Evolutionary conservation across 352 stramenopile genomes (phyloP).

Genomic region (Saprolegnia parasitica): DNA sequence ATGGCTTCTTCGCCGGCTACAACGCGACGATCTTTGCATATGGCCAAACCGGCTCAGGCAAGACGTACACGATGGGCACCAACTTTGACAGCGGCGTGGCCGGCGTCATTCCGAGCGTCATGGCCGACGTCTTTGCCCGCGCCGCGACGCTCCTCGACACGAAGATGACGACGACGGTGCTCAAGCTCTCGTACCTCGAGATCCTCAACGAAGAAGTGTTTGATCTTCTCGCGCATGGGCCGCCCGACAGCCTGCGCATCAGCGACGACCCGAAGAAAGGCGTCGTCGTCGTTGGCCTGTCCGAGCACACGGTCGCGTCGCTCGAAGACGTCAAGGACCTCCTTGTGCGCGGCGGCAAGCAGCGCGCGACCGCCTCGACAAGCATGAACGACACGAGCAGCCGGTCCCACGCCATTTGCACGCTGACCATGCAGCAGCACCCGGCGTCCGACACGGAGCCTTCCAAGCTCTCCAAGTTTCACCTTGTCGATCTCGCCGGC

Average conservation of each 20-base stretch:
- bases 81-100: conserved; percentile 45
- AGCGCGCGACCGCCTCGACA: conserved; percentile 59
- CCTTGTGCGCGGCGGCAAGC: conserved; percentile 42
- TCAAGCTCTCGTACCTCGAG: conserved; percentile 79
- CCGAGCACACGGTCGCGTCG: conserved; percentile 63
- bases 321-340: conserved; percentile 42
- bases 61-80: conserved; percentile 93
- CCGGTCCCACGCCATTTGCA: conserved; percentile 88
- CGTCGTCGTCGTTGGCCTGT: conserved; percentile 82
- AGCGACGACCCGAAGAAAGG: conserved; percentile 88
- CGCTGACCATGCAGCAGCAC: conserved; percentile 73
- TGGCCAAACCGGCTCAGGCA: conserved; percentile 88
- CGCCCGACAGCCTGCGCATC: conserved; percentile 47
- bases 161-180: conserved; percentile 39
- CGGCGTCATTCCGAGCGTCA: conserved; percentile 79
- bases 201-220: conserved; percentile 97
- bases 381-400: conserved; percentile 74
- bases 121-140: conserved; percentile 59
- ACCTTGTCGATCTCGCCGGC: conserved; percentile 94
- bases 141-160: conserved; percentile 29
- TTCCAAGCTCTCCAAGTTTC: conserved; percentile 80
- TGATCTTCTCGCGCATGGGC: conserved; percentile 80
- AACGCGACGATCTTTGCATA: conserved; percentile 95
- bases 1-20: conserved; percentile 91
- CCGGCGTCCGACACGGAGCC: conserved; percentile 34